Evolutionary conservation across 257 asterid genomes (phyloP), one percentile per base, ranked within the genome.

Genomic region (Eustoma russellianum): DNA sequence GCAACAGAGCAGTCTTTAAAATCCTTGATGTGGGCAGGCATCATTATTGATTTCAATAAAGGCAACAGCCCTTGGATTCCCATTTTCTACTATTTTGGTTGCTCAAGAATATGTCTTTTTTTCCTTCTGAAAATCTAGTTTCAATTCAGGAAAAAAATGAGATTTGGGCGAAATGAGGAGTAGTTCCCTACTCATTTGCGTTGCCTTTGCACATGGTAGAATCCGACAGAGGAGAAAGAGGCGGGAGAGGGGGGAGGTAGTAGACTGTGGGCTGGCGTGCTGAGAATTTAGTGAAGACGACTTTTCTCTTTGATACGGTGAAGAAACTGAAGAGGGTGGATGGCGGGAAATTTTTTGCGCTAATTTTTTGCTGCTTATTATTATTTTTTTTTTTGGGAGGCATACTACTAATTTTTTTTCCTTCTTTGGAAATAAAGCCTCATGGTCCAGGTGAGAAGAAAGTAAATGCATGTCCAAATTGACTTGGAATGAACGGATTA

Each of bases 21-120:
- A 30, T 84, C 98, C 73, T 80, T 91, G 15, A 87, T 67, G 75
- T 91, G 91, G 51, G 80, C 71, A 52, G 94, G 93, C 46, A 72
- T 54, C 98, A 91, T 82, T 53, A 87, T 91, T 38, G 98, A 91
- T 77, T 91, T 91, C 83, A 91, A 71, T 12, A 87, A 85, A 9
- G 98, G 97, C 74, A 91, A 60, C 47, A 87, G 77, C 59, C 98
- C 98, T 41, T 80, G 77, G 30, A 91, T 91, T 15, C 97, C 98
- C 98, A 91, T 90, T 50, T 46, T 52, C 19, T 61, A 63, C 11
- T 17, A 18, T 44, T 33, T 11, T 46, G 65, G 41, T 60, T 48
- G 46, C 41, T 55, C 52, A 33, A 33, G 59, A 35, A 18, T 57
- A 17, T 45, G 6, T 52, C 41, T 41, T 40, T 28, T 38, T n/a